Base-by-base conservation (phyloP, 2,329 filamentous ascomycete species). In the Venturia pyrina region DNA sequence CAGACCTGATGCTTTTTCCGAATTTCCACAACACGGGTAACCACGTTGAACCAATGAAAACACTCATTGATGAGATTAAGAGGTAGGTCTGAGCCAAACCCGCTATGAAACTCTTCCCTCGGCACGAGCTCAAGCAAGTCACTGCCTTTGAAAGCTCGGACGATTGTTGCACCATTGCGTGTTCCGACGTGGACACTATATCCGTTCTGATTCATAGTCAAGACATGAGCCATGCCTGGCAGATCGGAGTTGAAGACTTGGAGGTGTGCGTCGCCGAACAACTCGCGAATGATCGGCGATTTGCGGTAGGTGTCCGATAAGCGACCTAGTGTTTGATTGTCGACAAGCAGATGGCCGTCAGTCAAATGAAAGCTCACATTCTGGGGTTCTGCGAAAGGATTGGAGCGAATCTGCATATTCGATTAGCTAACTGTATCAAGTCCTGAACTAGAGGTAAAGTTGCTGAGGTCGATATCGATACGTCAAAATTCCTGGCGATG, bases 41-140 rank as follows among this genome's bases (percentile, higher is more conserved):
- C 61, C 0, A 86, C 13, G 56, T 88, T 76, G 3, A 88, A 74
- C 85, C 86, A 89, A 68, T 89, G 86, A 0, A 82, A 75, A 62
- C 83, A 87, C 6, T 79, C 73, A 0, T 81, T 72, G 0, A 86
- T 68, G 0, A 89, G 74, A 0, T 76, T 71, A 0, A 68, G 68
- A 0, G 87, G 87, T 0, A 88, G 72, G 68, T 87, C 85, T 74
- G 79, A 2, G 32, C 21, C 53, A 21, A 6, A 10, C 3, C 28
- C 61, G 0, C 65, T 56, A 2, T 64, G 32, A 50, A 81, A 77
- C 0, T 75, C 46, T 0, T 65, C 11, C 0, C 62, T 59, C 0
- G 75, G 73, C 19, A 83, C 67, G 1, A 73, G 70, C 63, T 81
- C 78, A 0, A 78, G 69, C 0, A 77, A 24, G 0, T 65, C 62